Conservation (phyloP, 129 eudicot species). For the Ambrosia trifida region DNA sequence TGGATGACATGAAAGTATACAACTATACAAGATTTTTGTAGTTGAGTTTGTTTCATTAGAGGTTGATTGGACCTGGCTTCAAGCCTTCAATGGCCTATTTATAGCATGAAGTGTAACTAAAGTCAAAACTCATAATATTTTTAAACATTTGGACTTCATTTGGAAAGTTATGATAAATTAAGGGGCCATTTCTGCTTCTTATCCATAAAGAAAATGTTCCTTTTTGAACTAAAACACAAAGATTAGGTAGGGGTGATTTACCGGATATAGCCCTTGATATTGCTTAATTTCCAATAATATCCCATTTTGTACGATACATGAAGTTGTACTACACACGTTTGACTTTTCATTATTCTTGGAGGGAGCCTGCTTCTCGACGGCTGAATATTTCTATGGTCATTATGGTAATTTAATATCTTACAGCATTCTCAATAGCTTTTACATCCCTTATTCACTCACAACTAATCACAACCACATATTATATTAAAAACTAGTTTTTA, state of each 20-base stretch:
- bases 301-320: constrained; percentile 37
- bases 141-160: background rate
- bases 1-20: background rate
- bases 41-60: background rate
- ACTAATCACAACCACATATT: too few relatives aligned
- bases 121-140: constrained; percentile 1
- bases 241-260: constrained; percentile 31
- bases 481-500: too few relatives aligned
- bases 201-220: background rate
- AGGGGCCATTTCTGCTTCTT: constrained; percentile 27
- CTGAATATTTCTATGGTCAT: constrained; percentile 27
- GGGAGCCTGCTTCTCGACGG: constrained; percentile 27
- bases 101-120: background rate
- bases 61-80: background rate
- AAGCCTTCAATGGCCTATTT: background rate
- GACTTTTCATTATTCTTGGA: constrained; percentile 19
- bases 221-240: background rate
- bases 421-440: too few relatives aligned
- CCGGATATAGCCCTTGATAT: constrained; percentile 30
- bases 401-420: background rate
- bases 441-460: too few relatives aligned
- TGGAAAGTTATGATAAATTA: background rate
- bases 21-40: background rate
- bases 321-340: constrained; percentile 40
- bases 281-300: constrained; percentile 30